Base-by-base conservation (phyloP, 805 yeast genomes). In the Candida qinlingensis region DNA sequence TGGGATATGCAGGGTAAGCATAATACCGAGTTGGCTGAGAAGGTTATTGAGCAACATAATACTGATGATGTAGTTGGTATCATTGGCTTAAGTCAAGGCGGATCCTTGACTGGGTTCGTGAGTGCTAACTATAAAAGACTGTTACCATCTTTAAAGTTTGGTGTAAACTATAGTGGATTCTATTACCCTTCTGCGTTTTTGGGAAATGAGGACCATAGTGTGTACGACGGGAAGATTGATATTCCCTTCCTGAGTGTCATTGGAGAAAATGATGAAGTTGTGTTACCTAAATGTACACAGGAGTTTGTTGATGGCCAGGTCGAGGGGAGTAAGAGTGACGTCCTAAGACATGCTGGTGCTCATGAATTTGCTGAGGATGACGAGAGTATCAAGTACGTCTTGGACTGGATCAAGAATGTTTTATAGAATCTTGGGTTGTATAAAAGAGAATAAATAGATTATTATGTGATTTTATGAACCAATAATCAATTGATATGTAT, bases 71-170 rank as follows among this genome's bases (percentile, higher is more conserved):
- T 50, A 26, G 53, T 50, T 34, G 53, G 53, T 5, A 42, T 46
- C 13, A 39, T 50, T 11, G 50, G 50, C 5, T 37, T 50, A 10
- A 50, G 53, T 39, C 53, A 50, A 41, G 53, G 53, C n/a, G 53
- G 50, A 28, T 31, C 50, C 2, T 35, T 50, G 7, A 11, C 46
- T 4, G 41, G 47, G 3, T 4, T 50, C 0, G 44, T 46, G 6
- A 35, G 45, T 36, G 83, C 80, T 11, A 49, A 50, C 27, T 53
- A 54, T 28, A 42, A 48, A 28, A 34, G 51, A 28, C 39, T 52
- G n/a, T 38, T 59, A 26, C 71, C 72, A n/a, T 45, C 57, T 13
- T 50, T 91, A 51, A 79, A 84, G 59, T 91, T 88, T 63, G 88
- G 79, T 9, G 70, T 91, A 12, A 37, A 38, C 29, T 46, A 41